Base-by-base conservation (phyloP, 2,329 filamentous ascomycete genomes). In the Talaromyces funiculosus region DNA sequence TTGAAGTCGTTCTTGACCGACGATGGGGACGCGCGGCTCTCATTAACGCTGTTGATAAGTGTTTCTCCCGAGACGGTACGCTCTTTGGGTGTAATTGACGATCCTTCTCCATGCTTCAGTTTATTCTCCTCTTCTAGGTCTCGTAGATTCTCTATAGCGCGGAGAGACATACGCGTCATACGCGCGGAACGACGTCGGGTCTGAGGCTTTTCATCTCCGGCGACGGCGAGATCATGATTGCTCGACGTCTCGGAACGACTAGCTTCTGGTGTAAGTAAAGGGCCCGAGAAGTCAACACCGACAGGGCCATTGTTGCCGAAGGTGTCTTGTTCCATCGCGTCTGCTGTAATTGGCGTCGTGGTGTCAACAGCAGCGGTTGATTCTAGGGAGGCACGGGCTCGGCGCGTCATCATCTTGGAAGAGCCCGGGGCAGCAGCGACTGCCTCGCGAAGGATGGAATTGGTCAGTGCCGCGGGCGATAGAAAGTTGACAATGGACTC, bases 231-330 rank as follows among this genome's bases (percentile, higher is more conserved):
- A 61, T 73, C 72, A 65, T 72, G 72, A 64, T 73, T 73, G 65
- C 74, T 77, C 4, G 75, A 75, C 2, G 73, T 75, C 60, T 77
- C 75, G n/a, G 75, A 78, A 57, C 72, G 73, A 62, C 75, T 77
- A 42, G 75, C 75, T 59, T 76, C 75, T 57, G 75, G 75, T 2
- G 75, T 77, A 18, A 77, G 68, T n/a, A 76, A 69, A 62, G 76
- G 72, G 65, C 73, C 73, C 18, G 73, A 68, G 18, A 73, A 68
- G 53, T 75, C 72, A 38, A 74, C 67, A 53, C 64, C 68, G 65
- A 70, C 73, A 58, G 66, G 65, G 58, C 72, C 69, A 63, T 67
- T 35, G 14, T 42, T 29, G 56, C 69, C 68, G 61, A 69, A 67
- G 45, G 63, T 53, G 51, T 68, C 66, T 18, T 65, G 67, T 47